Evolutionary conservation across 2,329 filamentous ascomycete genomes (phyloP), one percentile per base, ranked within the genome.

Genomic region (Paecilomyces sp.): DNA sequence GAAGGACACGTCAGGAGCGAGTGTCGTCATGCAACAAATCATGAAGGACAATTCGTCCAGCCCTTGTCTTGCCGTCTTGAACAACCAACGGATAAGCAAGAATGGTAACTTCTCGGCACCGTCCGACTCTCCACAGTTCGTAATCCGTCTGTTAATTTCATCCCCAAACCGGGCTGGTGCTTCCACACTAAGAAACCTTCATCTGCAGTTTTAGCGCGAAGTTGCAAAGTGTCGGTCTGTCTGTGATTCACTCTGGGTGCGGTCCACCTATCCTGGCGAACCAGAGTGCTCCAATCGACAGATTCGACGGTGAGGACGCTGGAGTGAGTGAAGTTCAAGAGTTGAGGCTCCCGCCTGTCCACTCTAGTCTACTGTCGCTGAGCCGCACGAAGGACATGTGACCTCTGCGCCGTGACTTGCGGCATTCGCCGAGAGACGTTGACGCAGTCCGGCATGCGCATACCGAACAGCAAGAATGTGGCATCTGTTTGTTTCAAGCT

Each of bases 1-100:
- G 66, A 69, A 69, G 50, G 33, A 47, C 59, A 22, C 41, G 36
- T 47, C 41, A 47, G 41, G 36, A 41, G 13, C 25, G 12, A 12
- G 13, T 41, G 36, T 47, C 13, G 7, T 47, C n/a, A 41, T n/a
- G 36, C 36, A n/a, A n/a, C 36, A 13, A 41, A n/a, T 41, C 15
- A n/a, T 15, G 6, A 15, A 18, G 13, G 15, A 47, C 41, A 15
- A 47, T 18, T 18, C 41, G 41, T 22, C 41, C 41, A 47, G 41
- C 41, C 36, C 9, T 47, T 4, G 12, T 47, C n/a, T 47, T 15
- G 15, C 18, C 41, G 41, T 18, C 41, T 8, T 47, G 36, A 15
- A 41, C 36, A n/a, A 28, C 12, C 4, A 11, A 5, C 12, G 9
- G 12, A 13, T n/a, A n/a, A 41, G 36, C 36, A 41, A 47, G 41